A percentile compares a stretch with the other conserved stretches of the same genome.
phyloP scores from a whole-genome alignment of 225 moss, liverwort and hornwort genomes.

The Marchantia paleacea region DNA sequence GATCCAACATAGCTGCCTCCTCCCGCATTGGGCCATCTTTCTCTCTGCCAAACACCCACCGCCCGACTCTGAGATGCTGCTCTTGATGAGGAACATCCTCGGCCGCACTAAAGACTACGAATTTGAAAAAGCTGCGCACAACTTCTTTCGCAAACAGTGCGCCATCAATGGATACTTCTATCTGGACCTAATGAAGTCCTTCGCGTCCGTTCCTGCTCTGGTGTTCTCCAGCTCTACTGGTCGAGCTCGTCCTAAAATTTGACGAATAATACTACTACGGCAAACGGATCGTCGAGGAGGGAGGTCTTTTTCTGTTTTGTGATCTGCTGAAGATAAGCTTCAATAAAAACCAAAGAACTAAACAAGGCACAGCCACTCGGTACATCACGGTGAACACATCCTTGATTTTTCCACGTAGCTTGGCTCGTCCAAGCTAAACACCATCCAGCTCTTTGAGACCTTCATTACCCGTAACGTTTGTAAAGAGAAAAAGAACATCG shows the following conservation, averaged over 20 bases:
- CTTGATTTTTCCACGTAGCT: neutral
- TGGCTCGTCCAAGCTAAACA: neutral
- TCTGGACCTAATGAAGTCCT: neutral
- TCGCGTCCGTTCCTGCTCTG: conserved; percentile 7
- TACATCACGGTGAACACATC: conserved; percentile 4
- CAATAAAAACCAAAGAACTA: conserved; percentile 5
- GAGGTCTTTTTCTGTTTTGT: neutral
- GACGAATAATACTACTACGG: neutral
- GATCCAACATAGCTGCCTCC: conserved; percentile 4
- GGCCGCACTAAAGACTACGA: conserved; percentile 4
- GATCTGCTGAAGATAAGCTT: conserved; percentile 4
- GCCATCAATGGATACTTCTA: neutral
- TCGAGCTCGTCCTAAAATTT: neutral
- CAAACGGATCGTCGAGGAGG: neutral
- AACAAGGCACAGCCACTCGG: conserved; percentile 13
- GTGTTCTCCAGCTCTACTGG: conserved; percentile 6
- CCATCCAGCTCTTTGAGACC: neutral
- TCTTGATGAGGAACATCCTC: neutral
- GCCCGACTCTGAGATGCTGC: neutral
- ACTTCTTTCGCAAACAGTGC: neutral
- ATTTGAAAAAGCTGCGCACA: neutral
- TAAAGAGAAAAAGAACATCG: neutral
- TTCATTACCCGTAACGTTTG: neutral
- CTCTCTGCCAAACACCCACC: conserved; percentile 10
- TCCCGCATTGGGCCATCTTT: neutral